These are phyloP conservation scores for Lentinula sp. DNA, from an alignment of 768 basidiomycete genomes.

Conservation along the genomic window DNA sequence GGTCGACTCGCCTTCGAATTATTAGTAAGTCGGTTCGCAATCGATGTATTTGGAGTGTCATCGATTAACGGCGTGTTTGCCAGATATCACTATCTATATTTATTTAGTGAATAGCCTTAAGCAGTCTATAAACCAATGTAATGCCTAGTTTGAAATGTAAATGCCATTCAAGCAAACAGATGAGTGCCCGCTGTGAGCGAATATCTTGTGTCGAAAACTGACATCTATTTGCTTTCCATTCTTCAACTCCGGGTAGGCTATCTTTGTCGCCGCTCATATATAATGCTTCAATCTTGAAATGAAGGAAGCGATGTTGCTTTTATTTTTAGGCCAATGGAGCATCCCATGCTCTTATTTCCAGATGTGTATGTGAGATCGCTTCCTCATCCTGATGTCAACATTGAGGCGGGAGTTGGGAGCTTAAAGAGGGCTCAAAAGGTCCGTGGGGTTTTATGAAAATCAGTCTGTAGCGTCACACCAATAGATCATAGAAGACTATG, in stretches of 20 bases:
- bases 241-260: background rate
- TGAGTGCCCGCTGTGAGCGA: background rate
- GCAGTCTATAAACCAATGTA: slow-evolving; percentile 10
- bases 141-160: background rate
- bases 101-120: slow-evolving; percentile 1
- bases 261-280: background rate
- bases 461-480: background rate
- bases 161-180: too few species aligned
- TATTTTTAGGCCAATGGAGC: background rate
- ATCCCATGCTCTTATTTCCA: background rate
- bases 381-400: too few species aligned
- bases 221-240: background rate
- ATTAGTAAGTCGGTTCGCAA: background rate
- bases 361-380: too few species aligned
- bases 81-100: slow-evolving; percentile 5
- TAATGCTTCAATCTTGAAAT: background rate
- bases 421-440: too few species aligned
- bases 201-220: background rate
- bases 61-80: background rate
- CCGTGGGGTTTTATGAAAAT: too few species aligned
- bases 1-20: background rate
- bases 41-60: background rate
- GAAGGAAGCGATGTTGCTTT: background rate
- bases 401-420: too few species aligned
- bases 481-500: too few species aligned